Percentiles rank a stretch among this genome's conserved stretches.
Evolutionary conservation across 768 basidiomycete genomes (phyloP).

Genomic region (Amanita subjunquillea): DNA sequence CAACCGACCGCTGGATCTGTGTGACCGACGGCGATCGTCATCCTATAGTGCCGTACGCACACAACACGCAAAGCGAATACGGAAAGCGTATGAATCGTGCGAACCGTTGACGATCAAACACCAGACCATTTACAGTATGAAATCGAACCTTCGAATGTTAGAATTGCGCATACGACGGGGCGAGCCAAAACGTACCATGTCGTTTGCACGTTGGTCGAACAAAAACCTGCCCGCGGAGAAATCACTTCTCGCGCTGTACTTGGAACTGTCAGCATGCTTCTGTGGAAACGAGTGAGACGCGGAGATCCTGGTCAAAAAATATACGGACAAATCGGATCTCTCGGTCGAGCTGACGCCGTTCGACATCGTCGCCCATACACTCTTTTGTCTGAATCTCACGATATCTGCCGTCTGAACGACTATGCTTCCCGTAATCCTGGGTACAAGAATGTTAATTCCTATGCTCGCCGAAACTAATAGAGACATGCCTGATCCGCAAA

Average conservation of each 20-base stretch:
- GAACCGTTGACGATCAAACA: neutral
- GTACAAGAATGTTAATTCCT: neutral
- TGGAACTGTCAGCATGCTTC: neutral
- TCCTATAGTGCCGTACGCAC: neutral
- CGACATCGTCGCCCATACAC: neutral
- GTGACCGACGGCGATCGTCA: neutral
- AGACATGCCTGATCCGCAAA: neutral
- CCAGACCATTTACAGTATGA: neutral
- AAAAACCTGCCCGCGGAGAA: neutral
- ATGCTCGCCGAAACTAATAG: too few species aligned
- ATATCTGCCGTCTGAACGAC: neutral
- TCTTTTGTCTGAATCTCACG: neutral
- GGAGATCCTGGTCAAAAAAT: neutral
- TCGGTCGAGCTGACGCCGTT: neutral
- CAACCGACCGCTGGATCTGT: neutral
- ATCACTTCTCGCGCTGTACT: neutral
- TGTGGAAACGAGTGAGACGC: neutral
- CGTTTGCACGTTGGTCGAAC: neutral
- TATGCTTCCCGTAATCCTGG: neutral
- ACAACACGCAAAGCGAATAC: too few species aligned
- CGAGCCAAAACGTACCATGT: slow-evolving; percentile 5
- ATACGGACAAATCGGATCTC: neutral
- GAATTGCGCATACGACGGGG: neutral
- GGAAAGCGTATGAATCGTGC: neutral
- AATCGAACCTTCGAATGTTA: slow-evolving; percentile 8